These are phyloP conservation scores for Malbranchea cinnamomea DNA, from an alignment of 2,329 filamentous ascomycete species.

Conservation along the genomic window DNA sequence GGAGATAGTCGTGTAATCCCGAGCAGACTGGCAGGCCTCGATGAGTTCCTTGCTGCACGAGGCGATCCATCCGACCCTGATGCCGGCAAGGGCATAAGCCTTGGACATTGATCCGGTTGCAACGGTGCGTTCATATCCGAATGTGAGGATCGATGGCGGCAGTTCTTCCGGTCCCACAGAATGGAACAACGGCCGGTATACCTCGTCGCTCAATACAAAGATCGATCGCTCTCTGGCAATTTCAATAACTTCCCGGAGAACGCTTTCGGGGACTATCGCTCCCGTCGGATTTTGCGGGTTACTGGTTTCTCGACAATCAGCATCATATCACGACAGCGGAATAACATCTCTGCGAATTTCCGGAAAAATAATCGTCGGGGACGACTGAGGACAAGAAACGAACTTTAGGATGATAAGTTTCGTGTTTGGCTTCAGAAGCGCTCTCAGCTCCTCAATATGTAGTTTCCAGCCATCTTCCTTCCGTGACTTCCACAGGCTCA, in stretches of 20 bases:
- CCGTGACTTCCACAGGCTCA: conserved; percentile 60
- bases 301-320: conserved; percentile 23
- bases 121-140: conserved; percentile 57
- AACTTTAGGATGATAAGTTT: conserved; percentile 49
- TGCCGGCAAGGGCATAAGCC: conserved; percentile 67
- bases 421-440: conserved; percentile 38
- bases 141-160: conserved; percentile 53
- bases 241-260: conserved; percentile 46
- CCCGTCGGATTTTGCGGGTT: conserved; percentile 78
- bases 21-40: conserved; percentile 45
- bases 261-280: conserved; percentile 47
- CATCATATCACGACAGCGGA: not conserved
- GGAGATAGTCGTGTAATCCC: conserved; percentile 77
- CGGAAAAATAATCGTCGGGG: no score
- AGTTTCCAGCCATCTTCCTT: conserved; percentile 51
- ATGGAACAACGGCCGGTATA: conserved; percentile 74
- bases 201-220: conserved; percentile 60
- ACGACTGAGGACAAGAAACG: conserved; percentile 5
- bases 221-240: conserved; percentile 50
- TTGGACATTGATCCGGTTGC: conserved; percentile 74
- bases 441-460: conserved; percentile 49
- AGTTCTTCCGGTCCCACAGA: conserved; percentile 38
- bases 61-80: conserved; percentile 71
- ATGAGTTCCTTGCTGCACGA: conserved; percentile 49
- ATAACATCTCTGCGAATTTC: not conserved